Evolutionary conservation across 2,329 filamentous ascomycete species (phyloP).

Genomic region (Pseudogymnoascus sp.): DNA sequence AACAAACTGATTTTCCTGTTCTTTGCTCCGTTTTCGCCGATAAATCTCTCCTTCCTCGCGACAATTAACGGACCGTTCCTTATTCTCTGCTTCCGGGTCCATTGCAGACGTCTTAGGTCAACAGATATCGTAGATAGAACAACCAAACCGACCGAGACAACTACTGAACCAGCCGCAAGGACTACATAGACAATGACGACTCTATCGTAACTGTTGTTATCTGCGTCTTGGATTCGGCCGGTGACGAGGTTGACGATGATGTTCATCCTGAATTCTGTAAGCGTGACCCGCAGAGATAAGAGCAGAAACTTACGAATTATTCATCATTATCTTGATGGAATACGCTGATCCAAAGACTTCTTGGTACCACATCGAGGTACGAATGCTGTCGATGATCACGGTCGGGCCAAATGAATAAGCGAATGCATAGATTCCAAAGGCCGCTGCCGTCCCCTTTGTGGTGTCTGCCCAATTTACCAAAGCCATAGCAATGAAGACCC

Average conservation of each 20-base stretch:
- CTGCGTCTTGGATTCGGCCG: conserved; percentile 51
- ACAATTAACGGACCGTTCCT: conserved; percentile 38
- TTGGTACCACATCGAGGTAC: conserved; percentile 53
- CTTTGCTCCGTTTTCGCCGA: conserved; percentile 30
- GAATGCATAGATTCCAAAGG: conserved; percentile 53
- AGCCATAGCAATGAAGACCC: conserved; percentile 47
- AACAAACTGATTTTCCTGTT: conserved; percentile 37
- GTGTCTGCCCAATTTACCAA: conserved; percentile 46
- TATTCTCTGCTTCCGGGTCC: conserved; percentile 48
- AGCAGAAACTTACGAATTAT: conserved; percentile 40
- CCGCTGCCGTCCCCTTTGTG: conserved; percentile 46
- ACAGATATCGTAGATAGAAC: conserved; percentile 32
- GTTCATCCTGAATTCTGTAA: conserved; percentile 40
- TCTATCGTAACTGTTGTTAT: conserved; percentile 47
- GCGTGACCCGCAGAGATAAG: not conserved
- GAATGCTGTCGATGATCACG: conserved; percentile 52
- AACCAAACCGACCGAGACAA: conserved; percentile 38
- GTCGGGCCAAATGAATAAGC: conserved; percentile 49
- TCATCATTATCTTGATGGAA: conserved; percentile 53
- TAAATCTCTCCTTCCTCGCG: conserved; percentile 35
- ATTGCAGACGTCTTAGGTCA: conserved; percentile 46
- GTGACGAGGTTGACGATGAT: conserved; percentile 52
- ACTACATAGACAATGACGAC: conserved; percentile 51
- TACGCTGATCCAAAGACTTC: conserved; percentile 55
- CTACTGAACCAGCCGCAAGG: conserved; percentile 42